phyloP scores from a whole-genome alignment of 2,329 filamentous ascomycete genomes.

The Epichloe coenophiala region DNA sequence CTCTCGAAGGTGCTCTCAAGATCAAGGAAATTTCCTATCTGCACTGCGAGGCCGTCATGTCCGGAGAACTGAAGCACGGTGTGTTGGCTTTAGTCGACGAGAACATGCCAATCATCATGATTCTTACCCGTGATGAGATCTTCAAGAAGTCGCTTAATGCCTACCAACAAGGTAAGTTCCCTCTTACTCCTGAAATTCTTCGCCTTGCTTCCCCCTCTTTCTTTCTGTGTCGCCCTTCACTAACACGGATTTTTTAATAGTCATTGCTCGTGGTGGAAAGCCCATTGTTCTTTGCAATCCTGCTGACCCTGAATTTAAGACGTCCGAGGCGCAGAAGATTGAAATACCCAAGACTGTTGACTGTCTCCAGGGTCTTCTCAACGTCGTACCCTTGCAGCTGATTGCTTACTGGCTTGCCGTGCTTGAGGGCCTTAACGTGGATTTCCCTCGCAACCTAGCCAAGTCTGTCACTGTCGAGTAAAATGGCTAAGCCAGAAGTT shows the following conservation, averaged over 20 bases:
- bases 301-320: conserved; percentile 74
- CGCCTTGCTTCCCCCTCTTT: background rate
- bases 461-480: conserved; percentile 99
- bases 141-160: conserved; percentile 99
- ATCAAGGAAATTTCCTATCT: conserved; percentile 99
- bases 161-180: conserved; percentile 75
- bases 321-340: conserved; percentile 86
- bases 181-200: background rate
- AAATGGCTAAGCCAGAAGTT: conserved; percentile 14
- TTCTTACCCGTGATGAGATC: conserved; percentile 86
- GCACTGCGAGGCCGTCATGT: conserved; percentile 99
- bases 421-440: conserved; percentile 88
- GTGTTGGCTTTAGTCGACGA: conserved; percentile 95
- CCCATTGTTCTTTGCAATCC: conserved; percentile 98
- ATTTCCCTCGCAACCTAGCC: conserved; percentile 96
- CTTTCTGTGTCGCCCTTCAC: background rate
- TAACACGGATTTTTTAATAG: conserved; percentile 28
- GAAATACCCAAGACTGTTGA: conserved; percentile 95
- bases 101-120: conserved; percentile 99
- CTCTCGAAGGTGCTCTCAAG: conserved; percentile 93
- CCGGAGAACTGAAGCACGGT: conserved; percentile 97
- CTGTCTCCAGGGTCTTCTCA: conserved; percentile 88
- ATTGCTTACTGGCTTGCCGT: conserved; percentile 99
- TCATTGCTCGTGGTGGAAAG: conserved; percentile 88
- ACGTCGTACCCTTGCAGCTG: conserved; percentile 92